A percentile compares a stretch with the other conserved stretches of the same genome.
Conservation (phyloP, 345 rosid genomes). For the Euphorbia peplus region DNA sequence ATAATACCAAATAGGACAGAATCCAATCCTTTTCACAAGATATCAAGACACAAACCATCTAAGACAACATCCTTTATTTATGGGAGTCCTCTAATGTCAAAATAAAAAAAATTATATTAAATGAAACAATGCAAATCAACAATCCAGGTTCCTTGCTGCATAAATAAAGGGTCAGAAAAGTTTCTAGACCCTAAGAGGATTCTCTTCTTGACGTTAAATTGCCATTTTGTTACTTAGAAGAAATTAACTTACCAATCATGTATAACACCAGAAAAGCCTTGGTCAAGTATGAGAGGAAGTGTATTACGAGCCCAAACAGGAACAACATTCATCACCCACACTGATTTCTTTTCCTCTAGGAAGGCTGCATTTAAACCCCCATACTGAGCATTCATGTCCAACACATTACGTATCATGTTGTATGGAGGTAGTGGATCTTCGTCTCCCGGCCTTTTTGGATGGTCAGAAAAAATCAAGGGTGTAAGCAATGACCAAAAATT, state of each 20-base stretch:
- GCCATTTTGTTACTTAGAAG: background rate
- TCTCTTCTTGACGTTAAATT: background rate
- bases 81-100: background rate
- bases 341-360: constrained; percentile 64
- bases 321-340: constrained; percentile 96
- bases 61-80: background rate
- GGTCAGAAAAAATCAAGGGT: constrained; percentile 95
- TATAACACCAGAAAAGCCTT: constrained; percentile 83
- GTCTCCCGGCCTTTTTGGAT: constrained; percentile 98
- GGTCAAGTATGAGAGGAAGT: constrained; percentile 85
- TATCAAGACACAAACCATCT: background rate
- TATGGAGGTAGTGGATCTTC: constrained; percentile 96
- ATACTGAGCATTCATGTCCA: constrained; percentile 96
- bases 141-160: background rate
- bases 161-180: background rate
- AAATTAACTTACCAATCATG: constrained; percentile 73
- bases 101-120: background rate
- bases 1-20: background rate
- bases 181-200: background rate
- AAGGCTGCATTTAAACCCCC: constrained; percentile 83
- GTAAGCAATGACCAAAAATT: constrained; percentile 95
- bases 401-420: constrained; percentile 94
- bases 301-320: constrained; percentile 70
- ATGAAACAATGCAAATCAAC: background rate
- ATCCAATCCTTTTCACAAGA: background rate